Base-by-base conservation (phyloP, 2,329 filamentous ascomycete genomes). In the Arthrobotrys iridis region DNA sequence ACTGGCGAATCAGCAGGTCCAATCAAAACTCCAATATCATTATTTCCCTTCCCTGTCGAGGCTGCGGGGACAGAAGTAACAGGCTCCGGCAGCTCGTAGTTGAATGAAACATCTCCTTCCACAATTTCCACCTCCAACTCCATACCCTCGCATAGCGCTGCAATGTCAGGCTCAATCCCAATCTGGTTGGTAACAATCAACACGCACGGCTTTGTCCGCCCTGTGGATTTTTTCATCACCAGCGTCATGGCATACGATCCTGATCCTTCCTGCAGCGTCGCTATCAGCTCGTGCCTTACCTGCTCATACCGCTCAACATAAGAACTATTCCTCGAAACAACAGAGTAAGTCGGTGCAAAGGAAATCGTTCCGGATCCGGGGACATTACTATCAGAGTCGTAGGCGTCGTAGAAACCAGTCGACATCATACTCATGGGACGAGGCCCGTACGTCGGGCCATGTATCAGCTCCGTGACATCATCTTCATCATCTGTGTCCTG, bases 401-500 rank as follows among this genome's bases (percentile, higher is more conserved):
- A 65, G 26, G 63, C 50, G 48, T 58, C 63, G 30, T 48, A 74
- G 45, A 63, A 74, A 10, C 55, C 55, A 20, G 62, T 45, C n/a
- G 70, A 63, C 33, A 74, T 55, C 33, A 62, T 40, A 43, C 52
- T 63, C 30, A 67, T 62, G 2, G 24, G 62, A 18, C 30, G 41
- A 46, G 70, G 70, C 33, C 70, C 70, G 40, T 57, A 66, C 3
- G 60, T 48, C 20, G 60, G 26, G 1, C 62, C 48, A 10, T 59
- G 40, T 15, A 45, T 59, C 22, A 45, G 13, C n/a, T 55, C 50
- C n/a, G n/a, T 18, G n/a, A 59, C 33, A 50, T 65, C 67, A 30
- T 74, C 68, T 11, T 73, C 70, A 35, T 73, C 68, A 43, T 74
- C 70, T 13, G 70, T 62, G 43, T 74, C 70, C 13, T 74, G 52